A percentile compares a stretch with the other conserved stretches of the same genome.
These are phyloP conservation scores for Xylaria multiplex DNA, from an alignment of 2,329 filamentous ascomycete species.

Conservation along the genomic window DNA sequence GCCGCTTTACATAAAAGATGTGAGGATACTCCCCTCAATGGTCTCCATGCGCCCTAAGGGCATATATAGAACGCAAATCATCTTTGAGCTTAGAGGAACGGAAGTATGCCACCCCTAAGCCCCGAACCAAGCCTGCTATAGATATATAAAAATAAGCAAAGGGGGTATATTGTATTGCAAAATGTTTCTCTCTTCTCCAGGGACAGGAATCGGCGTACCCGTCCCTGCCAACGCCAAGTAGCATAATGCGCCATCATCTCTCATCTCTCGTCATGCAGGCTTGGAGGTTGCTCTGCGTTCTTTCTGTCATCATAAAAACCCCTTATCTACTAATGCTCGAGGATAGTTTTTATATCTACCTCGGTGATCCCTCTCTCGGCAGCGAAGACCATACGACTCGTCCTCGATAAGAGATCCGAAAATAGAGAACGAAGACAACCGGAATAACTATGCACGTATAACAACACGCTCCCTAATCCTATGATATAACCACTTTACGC, in stretches of 20 bases:
- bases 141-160: conserved; percentile 24
- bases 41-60: background rate
- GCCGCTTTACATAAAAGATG: background rate
- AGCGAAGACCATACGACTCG: background rate
- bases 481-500: conserved; percentile 43
- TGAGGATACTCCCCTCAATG: background rate
- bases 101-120: background rate
- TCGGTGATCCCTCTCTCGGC: background rate
- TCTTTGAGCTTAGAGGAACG: background rate
- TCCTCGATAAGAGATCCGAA: background rate
- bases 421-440: conserved; percentile 22
- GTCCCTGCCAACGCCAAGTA: conserved; percentile 5
- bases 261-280: conserved; percentile 30
- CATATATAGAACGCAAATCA: background rate
- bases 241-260: conserved; percentile 27
- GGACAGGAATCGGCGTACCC: background rate
- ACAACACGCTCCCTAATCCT: conserved; percentile 30
- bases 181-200: background rate
- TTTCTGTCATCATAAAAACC: conserved; percentile 10
- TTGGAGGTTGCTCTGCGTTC: conserved; percentile 1
- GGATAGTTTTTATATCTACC: background rate
- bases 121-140: background rate
- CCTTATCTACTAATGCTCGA: background rate
- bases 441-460: conserved; percentile 10
- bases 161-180: conserved; percentile 33